Base-by-base conservation (phyloP, 257 asterid species). In the Solanum phureja region DNA sequence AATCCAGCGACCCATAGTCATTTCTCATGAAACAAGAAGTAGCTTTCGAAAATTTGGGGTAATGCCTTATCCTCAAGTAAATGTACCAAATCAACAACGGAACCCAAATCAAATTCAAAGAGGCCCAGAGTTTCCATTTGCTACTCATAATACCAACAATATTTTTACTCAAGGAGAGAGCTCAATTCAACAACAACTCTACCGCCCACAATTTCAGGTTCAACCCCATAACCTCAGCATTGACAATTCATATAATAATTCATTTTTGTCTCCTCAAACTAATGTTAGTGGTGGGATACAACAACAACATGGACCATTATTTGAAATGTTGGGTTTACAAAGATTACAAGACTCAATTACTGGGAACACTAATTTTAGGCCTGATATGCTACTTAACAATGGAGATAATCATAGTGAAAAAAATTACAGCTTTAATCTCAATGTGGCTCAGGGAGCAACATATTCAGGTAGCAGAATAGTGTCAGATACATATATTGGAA, bases 11-110 rank as follows among this genome's bases (percentile, higher is more conserved):
- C 11, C 38, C 5, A 24, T 38, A 0, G 27, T 52, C 19, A 58
- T 24, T 24, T 62, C 27, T 34, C 27, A 60, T 8, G 27, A 60
- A 11, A 31, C 33, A 74, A 11, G 11, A 40, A 72, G 34, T 16
- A 42, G 7, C 5, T 0, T 1, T 7, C 56, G 33, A 73, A 69
- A 76, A 24, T 88, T 88, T 71, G 90, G 92, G 13, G 3, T 40
- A 37, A 90, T 88, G 92, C 90, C 92, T 13, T 81, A 14, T 27
- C 13, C 60, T 52, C 23, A 52, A 14, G 62, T 21, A 52, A 52
- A 52, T 52, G 62, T 52, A 34, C 31, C 46, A 56, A 29, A 60
- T 21, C 66, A 19, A 19, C 66, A 58, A 58, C 1, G 66, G 4
- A 58, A 58, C 69, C 69, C 11, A 72, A 4, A 62, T 72, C 79